phyloP scores from a whole-genome alignment of 2,329 filamentous ascomycete genomes.

The Claviceps maximensis region DNA sequence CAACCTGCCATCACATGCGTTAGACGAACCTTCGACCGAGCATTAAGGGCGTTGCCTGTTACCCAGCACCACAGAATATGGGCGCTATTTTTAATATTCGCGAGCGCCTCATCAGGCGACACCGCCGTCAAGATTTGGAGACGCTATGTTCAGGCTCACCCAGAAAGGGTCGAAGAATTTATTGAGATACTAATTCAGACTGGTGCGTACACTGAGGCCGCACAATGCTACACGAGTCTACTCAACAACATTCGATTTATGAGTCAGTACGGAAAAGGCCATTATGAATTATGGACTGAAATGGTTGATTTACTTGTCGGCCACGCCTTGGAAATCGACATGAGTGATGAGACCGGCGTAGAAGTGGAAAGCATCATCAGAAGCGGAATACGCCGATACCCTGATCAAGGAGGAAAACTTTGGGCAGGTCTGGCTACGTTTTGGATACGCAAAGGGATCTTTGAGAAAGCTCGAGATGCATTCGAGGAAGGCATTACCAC shows the following conservation, averaged over 20 bases:
- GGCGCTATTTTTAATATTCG: conserved; percentile 82
- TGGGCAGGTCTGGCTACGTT: conserved; percentile 94
- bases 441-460: conserved; percentile 86
- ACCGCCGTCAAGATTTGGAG: conserved; percentile 91
- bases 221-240: conserved; percentile 80
- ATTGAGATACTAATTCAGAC: conserved; percentile 77
- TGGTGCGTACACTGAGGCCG: conserved; percentile 78
- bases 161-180: conserved; percentile 89
- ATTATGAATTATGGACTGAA: conserved; percentile 94
- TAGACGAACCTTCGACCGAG: conserved; percentile 79
- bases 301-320: conserved; percentile 92
- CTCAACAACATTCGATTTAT: conserved; percentile 82
- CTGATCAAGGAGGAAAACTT: conserved; percentile 85
- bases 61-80: conserved; percentile 95
- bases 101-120: conserved; percentile 75
- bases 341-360: conserved; percentile 67
- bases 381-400: conserved; percentile 80
- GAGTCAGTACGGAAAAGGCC: conserved; percentile 87
- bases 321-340: conserved; percentile 75
- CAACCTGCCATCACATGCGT: conserved; percentile 87
- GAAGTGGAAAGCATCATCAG: conserved; percentile 86
- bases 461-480: conserved; percentile 81
- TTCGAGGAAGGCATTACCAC: conserved; percentile 96
- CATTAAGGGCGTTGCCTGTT: conserved; percentile 78
- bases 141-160: conserved; percentile 93